Base-by-base conservation (phyloP, 768 basidiomycete species). In the Termitomyces sp. region DNA sequence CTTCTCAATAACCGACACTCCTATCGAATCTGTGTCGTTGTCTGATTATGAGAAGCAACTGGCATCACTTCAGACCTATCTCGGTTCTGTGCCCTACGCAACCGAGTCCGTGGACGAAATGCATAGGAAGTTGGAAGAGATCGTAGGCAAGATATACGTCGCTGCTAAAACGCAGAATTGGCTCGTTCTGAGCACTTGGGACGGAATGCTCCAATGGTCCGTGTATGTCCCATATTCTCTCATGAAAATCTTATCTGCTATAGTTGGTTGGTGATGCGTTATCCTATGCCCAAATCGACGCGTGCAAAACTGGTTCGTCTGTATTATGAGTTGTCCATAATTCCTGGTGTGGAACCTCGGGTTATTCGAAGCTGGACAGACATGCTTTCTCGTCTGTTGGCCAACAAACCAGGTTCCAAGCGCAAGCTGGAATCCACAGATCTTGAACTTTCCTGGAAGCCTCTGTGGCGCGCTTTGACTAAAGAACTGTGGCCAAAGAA, bases 241-340 rank as follows among this genome's bases (percentile, higher is more conserved):
- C 38, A 38, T 23, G 19, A 46, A 40, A 50, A 19, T 5, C 33
- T 33, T 37, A 48, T 26, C 48, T 57, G 23, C 35, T 37, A 37
- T 59, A 92, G 90, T 69, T 93, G 91, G 90, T 68, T 92, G 48
- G 73, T 86, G 61, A 83, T 92, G 84, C 83, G 84, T 41, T 93
- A 92, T 68, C 91, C 90, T 3, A 80, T 93, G 63, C 70, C 79
- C 44, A 88, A 81, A 56, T 63, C 82, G 33, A 83, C 82, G 46
- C 86, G 91, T 17, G 84, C 85, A 21, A 85, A 83, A 67, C 81
- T 93, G 53, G 87, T 85, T 14, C 78, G 77, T 38, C 71, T 93
- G 48, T 91, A 91, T 70, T 92, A 88, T 64, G 87, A 92, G 64
- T 71, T 93, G n/a, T 83, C 81, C 67, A 71, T 90, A 35, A 67